Evolutionary conservation across 352 stramenopile genomes (phyloP).

Genomic region (Globisporangium solare): DNA sequence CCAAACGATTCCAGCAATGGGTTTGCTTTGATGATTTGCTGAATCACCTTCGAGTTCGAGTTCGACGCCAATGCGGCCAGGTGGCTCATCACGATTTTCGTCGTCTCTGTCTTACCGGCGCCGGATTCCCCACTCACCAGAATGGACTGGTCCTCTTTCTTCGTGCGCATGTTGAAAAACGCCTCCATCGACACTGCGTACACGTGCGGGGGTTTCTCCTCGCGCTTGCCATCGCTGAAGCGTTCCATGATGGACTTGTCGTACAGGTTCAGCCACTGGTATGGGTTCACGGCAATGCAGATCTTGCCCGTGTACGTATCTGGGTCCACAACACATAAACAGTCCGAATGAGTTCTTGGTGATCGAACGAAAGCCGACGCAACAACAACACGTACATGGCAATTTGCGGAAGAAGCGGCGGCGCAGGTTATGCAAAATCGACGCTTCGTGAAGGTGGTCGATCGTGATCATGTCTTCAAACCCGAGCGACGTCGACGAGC

Average conservation of each 20-base stretch:
- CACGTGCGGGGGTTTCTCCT: slow-evolving; percentile 77
- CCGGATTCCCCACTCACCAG: slow-evolving; percentile 94
- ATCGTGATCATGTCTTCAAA: slow-evolving; percentile 89
- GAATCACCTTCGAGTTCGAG: slow-evolving; percentile 86
- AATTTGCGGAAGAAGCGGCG: slow-evolving; percentile 71
- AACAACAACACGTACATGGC: slow-evolving; percentile 45
- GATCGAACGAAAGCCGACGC: too few relatives aligned
- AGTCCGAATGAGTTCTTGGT: background rate
- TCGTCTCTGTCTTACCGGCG: slow-evolving; percentile 96
- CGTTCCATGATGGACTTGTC: slow-evolving; percentile 61
- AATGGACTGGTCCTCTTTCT: slow-evolving; percentile 91
- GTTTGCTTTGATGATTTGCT: slow-evolving; percentile 94
- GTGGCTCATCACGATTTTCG: slow-evolving; percentile 95
- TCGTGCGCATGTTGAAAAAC: slow-evolving; percentile 75
- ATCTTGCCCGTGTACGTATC: slow-evolving; percentile 87
- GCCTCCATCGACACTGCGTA: slow-evolving; percentile 86
- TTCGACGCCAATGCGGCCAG: slow-evolving; percentile 84
- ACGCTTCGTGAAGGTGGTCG: slow-evolving; percentile 81
- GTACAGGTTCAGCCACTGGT: slow-evolving; percentile 85
- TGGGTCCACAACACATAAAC: slow-evolving; percentile 14
- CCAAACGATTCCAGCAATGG: slow-evolving; percentile 84
- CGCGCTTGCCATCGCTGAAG: slow-evolving; percentile 69
- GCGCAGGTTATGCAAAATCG: slow-evolving; percentile 83
- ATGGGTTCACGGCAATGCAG: slow-evolving; percentile 87
- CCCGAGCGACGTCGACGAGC: slow-evolving; percentile 28